Conservation (phyloP, 352 stramenopile species). For the Phytopythium montanum region DNA sequence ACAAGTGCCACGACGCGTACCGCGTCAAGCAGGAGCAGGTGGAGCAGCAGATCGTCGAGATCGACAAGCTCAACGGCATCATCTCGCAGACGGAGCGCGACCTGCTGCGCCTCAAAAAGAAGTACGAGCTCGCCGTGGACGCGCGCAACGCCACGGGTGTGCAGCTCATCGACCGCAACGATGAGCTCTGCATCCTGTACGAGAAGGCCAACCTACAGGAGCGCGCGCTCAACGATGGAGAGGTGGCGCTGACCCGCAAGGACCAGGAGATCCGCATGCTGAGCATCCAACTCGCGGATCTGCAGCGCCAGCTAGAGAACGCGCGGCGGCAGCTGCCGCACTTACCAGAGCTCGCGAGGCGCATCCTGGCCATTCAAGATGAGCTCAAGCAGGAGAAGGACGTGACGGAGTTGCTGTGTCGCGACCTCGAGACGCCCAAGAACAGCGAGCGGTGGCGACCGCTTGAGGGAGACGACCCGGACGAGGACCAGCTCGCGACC, state of each 20-base stretch:
- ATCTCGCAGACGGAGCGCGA: constrained; percentile 91
- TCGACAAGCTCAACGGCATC: constrained; percentile 94
- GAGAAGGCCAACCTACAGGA: constrained; percentile 92
- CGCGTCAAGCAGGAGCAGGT: constrained; percentile 88
- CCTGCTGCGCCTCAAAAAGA: constrained; percentile 91
- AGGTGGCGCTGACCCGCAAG: constrained; percentile 73
- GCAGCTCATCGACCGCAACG: constrained; percentile 93
- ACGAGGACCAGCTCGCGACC: constrained; percentile 82
- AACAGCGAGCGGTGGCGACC: constrained; percentile 86
- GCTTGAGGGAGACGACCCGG: constrained; percentile 86
- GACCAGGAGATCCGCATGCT: constrained; percentile 80
- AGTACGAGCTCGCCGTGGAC: constrained; percentile 88
- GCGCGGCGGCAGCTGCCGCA: constrained; percentile 68
- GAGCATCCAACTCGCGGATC: constrained; percentile 76
- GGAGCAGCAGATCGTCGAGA: constrained; percentile 94
- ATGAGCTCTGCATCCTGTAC: constrained; percentile 95
- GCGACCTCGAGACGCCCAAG: constrained; percentile 89
- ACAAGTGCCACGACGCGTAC: constrained; percentile 90
- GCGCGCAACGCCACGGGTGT: constrained; percentile 87
- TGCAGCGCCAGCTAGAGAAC: constrained; percentile 83
- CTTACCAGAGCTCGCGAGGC: constrained; percentile 75
- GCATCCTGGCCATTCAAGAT: constrained; percentile 75
- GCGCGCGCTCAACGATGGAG: constrained; percentile 73
- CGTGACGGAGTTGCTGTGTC: constrained; percentile 87
- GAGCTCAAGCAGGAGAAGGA: constrained; percentile 84